phyloP scores from a whole-genome alignment of 2,329 filamentous ascomycete species.

The Penicillium sp. region DNA sequence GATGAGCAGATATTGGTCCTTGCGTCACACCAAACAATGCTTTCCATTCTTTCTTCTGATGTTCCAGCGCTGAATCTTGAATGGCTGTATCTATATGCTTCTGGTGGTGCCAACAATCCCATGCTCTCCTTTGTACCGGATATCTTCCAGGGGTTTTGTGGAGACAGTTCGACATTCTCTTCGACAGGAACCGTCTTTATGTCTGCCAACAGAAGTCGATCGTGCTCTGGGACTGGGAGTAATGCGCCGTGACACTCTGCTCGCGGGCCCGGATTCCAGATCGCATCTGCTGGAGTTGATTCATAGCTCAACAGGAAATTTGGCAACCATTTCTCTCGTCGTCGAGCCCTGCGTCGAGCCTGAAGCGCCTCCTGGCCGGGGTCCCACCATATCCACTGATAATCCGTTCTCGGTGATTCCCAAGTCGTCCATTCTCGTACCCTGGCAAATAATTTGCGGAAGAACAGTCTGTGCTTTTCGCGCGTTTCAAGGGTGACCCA shows the following conservation, averaged over 20 bases:
- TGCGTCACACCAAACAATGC: neutral
- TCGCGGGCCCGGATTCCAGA: slow-evolving; percentile 26
- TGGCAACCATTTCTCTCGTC: slow-evolving; percentile 25
- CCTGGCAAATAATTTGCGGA: slow-evolving; percentile 20
- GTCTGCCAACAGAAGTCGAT: neutral
- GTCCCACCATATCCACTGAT: slow-evolving; percentile 46
- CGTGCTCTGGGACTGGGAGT: neutral
- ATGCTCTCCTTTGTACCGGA: neutral
- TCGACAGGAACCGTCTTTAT: neutral
- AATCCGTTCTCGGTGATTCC: slow-evolving; percentile 37
- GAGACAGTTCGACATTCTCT: neutral
- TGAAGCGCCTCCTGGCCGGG: slow-evolving; percentile 28
- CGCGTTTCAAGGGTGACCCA: slow-evolving; percentile 39
- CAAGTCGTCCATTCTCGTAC: slow-evolving; percentile 32
- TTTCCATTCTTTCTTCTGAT: neutral
- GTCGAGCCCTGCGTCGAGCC: slow-evolving; percentile 19
- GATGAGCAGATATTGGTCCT: neutral
- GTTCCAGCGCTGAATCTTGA: neutral
- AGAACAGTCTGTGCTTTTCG: slow-evolving; percentile 27
- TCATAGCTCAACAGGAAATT: slow-evolving; percentile 29
- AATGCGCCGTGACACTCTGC: slow-evolving; percentile 6
- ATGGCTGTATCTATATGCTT: neutral
- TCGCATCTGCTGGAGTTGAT: slow-evolving; percentile 22
- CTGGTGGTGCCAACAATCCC: neutral
- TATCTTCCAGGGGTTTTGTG: neutral